Evolutionary conservation across 78 protist species (phyloP), one percentile per base, ranked within the genome.

Genomic region (Trichosphaerium sp.): DNA sequence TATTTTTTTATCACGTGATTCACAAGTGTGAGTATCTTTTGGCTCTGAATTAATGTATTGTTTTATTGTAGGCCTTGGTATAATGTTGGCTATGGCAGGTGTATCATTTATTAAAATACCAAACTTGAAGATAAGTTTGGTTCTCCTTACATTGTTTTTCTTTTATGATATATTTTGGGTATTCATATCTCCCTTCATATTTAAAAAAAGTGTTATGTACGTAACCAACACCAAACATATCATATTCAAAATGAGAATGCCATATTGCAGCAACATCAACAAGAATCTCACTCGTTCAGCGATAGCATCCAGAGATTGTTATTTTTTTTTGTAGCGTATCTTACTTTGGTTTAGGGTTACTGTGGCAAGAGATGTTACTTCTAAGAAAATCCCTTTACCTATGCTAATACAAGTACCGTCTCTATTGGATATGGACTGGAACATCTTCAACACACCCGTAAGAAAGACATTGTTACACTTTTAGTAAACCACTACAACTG

Each of bases 141-240:
- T 65, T 4, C 69, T 65, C 35, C 62, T 65, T 25, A 41, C 57
- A 11, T 31, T 65, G 32, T 21, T 65, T 38, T 65, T 65, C 62
- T 23, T 65, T 35, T 65, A 65, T 38, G 69, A 65, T 38, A 47
- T 65, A 40, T 65, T 65, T 26, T 65, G 69, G 69, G 69, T 65
- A 40, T 65, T 65, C 56, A 25, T 23, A 4, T 65, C 69, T 25
- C 63, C 57, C 5, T 11, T 11, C 26, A 65, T 65, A 32, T 65
- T 65, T 38, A 15, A 26, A 25, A 5, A 65, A 31, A 65, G 25
- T 26, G 69, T 65, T 35, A 65, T 65, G 69, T 21, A 56, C 51
- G 34, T 25, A 12, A 28, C 8, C 66, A 11, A 11, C 66, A 61
- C 55, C 10, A 40, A 21, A 15, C 18, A n/a, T 31, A 39, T 12